phyloP scores from a whole-genome alignment of 2,329 filamentous ascomycete genomes.

The Aspergillus niger region DNA sequence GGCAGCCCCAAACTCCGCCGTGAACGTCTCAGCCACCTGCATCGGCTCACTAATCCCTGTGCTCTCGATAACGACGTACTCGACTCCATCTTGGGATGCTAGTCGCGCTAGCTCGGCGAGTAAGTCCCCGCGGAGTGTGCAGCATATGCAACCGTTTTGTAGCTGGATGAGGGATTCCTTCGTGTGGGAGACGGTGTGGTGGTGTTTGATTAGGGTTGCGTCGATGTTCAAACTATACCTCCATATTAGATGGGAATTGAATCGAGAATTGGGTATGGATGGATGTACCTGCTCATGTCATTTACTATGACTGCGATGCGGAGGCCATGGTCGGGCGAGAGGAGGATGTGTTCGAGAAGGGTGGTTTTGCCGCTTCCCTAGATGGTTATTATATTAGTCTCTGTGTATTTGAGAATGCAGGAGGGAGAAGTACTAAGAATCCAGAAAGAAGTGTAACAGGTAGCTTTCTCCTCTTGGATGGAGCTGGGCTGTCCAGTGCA shows the following conservation, averaged over 20 bases:
- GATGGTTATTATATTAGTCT: background rate
- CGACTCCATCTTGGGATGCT: constrained; percentile 63
- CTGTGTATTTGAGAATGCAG: background rate
- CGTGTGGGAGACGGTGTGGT: constrained; percentile 59
- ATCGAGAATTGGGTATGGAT: too few species aligned
- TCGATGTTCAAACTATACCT: constrained; percentile 62
- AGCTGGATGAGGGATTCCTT: constrained; percentile 68
- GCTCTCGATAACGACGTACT: constrained; percentile 73
- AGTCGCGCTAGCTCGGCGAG: constrained; percentile 69
- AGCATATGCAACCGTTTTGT: constrained; percentile 76
- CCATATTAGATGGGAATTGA: background rate
- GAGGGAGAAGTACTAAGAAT: constrained; percentile 50
- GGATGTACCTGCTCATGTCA: constrained; percentile 61
- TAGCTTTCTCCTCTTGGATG: constrained; percentile 31
- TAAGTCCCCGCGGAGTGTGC: constrained; percentile 70
- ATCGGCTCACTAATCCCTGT: constrained; percentile 72
- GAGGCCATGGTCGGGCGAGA: constrained; percentile 64
- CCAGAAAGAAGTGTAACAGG: constrained; percentile 64
- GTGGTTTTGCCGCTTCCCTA: constrained; percentile 73
- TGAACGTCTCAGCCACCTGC: constrained; percentile 74
- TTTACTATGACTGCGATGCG: constrained; percentile 73
- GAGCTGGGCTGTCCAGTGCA: background rate
- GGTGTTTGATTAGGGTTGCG: constrained; percentile 58
- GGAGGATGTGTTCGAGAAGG: constrained; percentile 67
- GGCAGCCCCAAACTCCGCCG: constrained; percentile 53